Conservation (phyloP, 208 protist genomes). For the Tetramitus jugosus region DNA sequence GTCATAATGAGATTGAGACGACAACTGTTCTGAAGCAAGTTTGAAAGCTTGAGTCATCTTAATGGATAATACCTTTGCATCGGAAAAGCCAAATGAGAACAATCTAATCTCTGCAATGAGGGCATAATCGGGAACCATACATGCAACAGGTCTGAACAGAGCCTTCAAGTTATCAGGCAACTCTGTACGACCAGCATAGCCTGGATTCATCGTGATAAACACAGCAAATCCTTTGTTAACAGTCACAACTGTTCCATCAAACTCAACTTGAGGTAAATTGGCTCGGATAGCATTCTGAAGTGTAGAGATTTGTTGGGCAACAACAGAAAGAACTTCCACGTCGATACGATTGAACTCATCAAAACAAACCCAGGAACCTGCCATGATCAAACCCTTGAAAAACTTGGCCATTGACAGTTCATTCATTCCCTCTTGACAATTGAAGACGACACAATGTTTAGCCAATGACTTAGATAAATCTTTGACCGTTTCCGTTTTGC, state of each 20-base stretch:
- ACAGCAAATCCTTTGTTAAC: constrained; percentile 85
- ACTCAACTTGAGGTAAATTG: constrained; percentile 75
- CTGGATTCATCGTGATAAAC: constrained; percentile 98
- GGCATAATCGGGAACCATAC: constrained; percentile 98
- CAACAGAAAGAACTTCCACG: constrained; percentile 77
- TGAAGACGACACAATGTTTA: constrained; percentile 96
- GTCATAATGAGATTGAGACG: constrained; percentile 95
- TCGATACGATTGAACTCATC: constrained; percentile 99
- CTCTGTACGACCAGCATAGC: constrained; percentile 95
- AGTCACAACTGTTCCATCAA: constrained; percentile 81
- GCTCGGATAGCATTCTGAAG: constrained; percentile 82
- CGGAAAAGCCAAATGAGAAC: constrained; percentile 94
- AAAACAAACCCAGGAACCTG: constrained; percentile 94
- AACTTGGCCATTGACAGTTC: constrained; percentile 91
- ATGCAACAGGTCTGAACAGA: constrained; percentile 93
- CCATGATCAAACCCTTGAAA: constrained; percentile 91
- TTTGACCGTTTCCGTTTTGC: constrained; percentile 94
- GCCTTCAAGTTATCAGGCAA: constrained; percentile 96
- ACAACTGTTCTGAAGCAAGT: constrained; percentile 94
- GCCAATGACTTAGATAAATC: constrained; percentile 91
- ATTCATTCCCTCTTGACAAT: constrained; percentile 91
- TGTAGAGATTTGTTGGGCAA: constrained; percentile 72
- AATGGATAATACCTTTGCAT: constrained; percentile 77
- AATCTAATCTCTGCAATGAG: constrained; percentile 96
- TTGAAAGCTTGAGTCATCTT: constrained; percentile 97